A percentile compares a stretch with the other conserved stretches of the same genome.
These are phyloP conservation scores for Yamadazyma trypodendri DNA, from an alignment of 1,139 yeast species.

Conservation along the genomic window DNA sequence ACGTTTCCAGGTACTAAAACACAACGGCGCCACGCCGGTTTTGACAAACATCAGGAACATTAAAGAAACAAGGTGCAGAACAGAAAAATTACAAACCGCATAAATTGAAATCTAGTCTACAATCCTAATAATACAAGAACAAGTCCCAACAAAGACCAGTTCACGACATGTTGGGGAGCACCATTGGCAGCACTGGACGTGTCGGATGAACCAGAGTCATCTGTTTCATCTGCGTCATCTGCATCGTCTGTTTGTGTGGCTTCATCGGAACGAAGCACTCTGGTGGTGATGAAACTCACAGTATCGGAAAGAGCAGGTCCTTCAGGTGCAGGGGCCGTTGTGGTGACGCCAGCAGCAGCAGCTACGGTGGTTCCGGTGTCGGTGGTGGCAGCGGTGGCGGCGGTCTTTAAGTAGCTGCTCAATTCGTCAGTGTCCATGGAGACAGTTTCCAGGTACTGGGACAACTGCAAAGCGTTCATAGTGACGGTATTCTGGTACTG, in stretches of 20 bases:
- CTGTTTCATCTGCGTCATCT: slow-evolving; percentile 3
- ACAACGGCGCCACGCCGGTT: neutral
- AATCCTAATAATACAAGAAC: slow-evolving; percentile 6
- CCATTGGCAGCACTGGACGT: slow-evolving; percentile 3
- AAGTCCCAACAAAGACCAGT: slow-evolving; percentile 1
- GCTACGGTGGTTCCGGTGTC: slow-evolving; percentile 3
- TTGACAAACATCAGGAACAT: neutral
- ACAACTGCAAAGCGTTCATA: slow-evolving; percentile 14
- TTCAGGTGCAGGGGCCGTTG: slow-evolving; percentile 8
- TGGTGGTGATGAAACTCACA: slow-evolving; percentile 20
- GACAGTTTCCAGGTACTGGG: slow-evolving; percentile 12
- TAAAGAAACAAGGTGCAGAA: neutral
- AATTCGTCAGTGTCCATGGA: slow-evolving; percentile 14
- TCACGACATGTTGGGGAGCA: neutral
- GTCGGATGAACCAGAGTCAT: slow-evolving; percentile 2
- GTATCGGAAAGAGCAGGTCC: slow-evolving; percentile 16
- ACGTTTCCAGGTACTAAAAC: neutral
- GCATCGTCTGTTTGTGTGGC: slow-evolving; percentile 3
- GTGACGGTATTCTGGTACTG: slow-evolving; percentile 13
- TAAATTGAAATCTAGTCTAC: slow-evolving; percentile 1
- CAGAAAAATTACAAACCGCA: neutral
- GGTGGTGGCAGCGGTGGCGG: slow-evolving; percentile 13
- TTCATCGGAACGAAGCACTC: slow-evolving; percentile 15
- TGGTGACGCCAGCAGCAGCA: slow-evolving; percentile 10
- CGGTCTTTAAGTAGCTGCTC: slow-evolving; percentile 12